Evolutionary conservation across 345 rosid genomes (phyloP), one percentile per base, ranked within the genome.

Genomic region (Citropsis articulata): DNA sequence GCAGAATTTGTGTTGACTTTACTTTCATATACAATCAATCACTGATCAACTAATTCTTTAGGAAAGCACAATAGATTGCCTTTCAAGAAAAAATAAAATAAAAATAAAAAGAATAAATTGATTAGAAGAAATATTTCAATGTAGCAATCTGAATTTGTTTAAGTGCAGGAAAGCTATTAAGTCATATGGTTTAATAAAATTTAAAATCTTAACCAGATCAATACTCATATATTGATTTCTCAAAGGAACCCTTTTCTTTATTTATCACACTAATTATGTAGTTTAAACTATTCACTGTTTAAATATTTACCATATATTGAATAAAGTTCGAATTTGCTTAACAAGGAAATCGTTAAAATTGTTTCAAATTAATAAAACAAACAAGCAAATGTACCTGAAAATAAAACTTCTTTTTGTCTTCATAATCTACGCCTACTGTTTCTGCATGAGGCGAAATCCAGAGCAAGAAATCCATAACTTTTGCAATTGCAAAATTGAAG

Each of bases 131-230:
- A 40, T 40, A 2, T 40, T 40, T 9, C 1, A 40, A 40, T 40
- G 2, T 9, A 42, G 16, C 1, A 42, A 0, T 3, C 4, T 42
- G 50, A 12, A 42, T 42, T 42, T 42, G 3, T 42, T 42, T 10
- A 42, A 42, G 3, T 42, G 2, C 0, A 10, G 4, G 1, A 42
- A 42, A 12, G 9, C 0, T 40, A 9, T 42, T 0, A 42, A 42
- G 4, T 0, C 0, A 42, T 42, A 10, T 0, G 0, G 1, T 9
- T 40, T 40, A 40, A 33, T 33, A 33, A 5, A 12, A 8, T 12
- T 12, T 10, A 45, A 12, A 4, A 45, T 45, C 4, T 2, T 45
- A 45, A 45, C 50, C 0, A 10, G 1, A 42, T 45, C 1, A 45
- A 12, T 45, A 45, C 18, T 45, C 50, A 45, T 45, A 12, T 4